Conservation (phyloP, 2,329 filamentous ascomycete genomes). For the Botrytis fragariae region DNA sequence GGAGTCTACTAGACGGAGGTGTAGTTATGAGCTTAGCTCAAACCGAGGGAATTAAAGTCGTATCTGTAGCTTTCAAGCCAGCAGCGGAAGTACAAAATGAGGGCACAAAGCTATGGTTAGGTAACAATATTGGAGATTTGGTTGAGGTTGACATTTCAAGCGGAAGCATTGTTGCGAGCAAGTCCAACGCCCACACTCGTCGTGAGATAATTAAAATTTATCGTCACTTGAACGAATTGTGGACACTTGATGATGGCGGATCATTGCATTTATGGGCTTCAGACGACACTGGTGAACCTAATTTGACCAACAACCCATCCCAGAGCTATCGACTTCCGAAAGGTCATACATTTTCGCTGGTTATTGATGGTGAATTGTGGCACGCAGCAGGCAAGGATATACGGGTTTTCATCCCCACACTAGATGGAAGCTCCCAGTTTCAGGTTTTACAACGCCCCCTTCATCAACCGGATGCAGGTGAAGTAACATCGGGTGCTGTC, state of each 20-base stretch:
- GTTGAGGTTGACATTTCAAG: constrained; percentile 81
- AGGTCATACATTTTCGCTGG: constrained; percentile 84
- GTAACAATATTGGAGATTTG: constrained; percentile 83
- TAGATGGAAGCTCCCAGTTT: constrained; percentile 66
- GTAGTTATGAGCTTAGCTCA: constrained; percentile 77
- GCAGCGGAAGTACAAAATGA: constrained; percentile 74
- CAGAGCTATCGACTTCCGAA: constrained; percentile 75
- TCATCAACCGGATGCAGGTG: constrained; percentile 69
- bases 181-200: constrained; percentile 70
- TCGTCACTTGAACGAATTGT: constrained; percentile 83
- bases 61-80: constrained; percentile 82
- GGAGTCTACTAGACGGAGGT: constrained; percentile 81
- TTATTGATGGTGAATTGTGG: constrained; percentile 84
- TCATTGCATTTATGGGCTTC: constrained; percentile 85
- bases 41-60: constrained; percentile 79
- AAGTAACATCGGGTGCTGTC: constrained; percentile 80
- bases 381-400: constrained; percentile 84
- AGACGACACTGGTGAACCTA: constrained; percentile 68
- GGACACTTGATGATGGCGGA: constrained; percentile 89
- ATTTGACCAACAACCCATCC: constrained; percentile 66
- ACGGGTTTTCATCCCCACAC: constrained; percentile 73
- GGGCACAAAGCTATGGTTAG: constrained; percentile 81
- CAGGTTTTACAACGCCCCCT: constrained; percentile 73
- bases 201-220: constrained; percentile 81
- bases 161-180: constrained; percentile 67